Evolutionary conservation across 2,329 filamentous ascomycete species (phyloP), one percentile per base, ranked within the genome.

Genomic region (Juglanconis juglandina): DNA sequence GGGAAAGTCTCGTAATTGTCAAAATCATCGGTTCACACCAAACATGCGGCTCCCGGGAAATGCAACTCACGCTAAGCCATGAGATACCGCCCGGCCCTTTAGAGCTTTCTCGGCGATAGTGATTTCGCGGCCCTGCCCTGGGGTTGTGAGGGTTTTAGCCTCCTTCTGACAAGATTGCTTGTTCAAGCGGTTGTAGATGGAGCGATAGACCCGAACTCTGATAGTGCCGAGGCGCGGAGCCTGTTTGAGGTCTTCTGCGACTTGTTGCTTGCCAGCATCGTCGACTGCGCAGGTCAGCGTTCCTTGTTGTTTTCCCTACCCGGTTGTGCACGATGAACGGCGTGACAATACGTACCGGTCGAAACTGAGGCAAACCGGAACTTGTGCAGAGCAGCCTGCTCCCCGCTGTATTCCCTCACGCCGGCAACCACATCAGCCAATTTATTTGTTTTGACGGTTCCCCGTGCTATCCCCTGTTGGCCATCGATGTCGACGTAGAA

Each of bases 61-160:
- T 24, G 24, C 24, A 24, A 41, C 66, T 60, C 61, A 75, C 72
- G 53, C 65, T 14, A 70, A 71, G 4, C 70, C 70, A 39, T 75
- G 73, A 1, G 71, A 73, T 7, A 75, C 60, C 0, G 69, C 67
- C 50, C 65, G 68, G 8, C 72, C 73, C 39, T 75, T 74, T 4
- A 75, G 63, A 0, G 72, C 68, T 57, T 73, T 70, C 48, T 75
- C 73, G 0, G 72, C 63, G 2, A 75, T 6, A 24, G 14, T 24
- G 5, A 51, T n/a, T 7, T 37, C n/a, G 33, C 34, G 32, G 7
- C 11, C n/a, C 33, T 51, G 49, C 32, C 34, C 49, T 11, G 37
- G 49, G 13, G 0, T n/a, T 13, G 48, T 35, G 8, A 33, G 14
- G 32, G 8, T 3, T 4, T 24, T 8, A 1, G 14, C 10, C 7